phyloP scores from a whole-genome alignment of 495 filamentous ascomycete genomes.

The Parathielavia hyrcaniae region DNA sequence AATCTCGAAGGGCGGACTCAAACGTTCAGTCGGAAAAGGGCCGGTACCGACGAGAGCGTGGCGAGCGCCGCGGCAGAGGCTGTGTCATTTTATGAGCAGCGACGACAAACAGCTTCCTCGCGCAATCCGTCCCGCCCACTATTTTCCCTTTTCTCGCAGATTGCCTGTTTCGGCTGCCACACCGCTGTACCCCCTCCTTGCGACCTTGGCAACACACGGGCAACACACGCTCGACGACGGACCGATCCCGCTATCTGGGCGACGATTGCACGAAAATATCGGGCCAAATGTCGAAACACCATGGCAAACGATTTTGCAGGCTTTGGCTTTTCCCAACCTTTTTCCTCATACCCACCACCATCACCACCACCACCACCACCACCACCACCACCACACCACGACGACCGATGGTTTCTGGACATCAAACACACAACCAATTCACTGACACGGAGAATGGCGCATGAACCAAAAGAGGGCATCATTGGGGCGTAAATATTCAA shows the following conservation, averaged over 20 bases:
- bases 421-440: constrained; percentile 25
- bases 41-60: constrained; percentile 26
- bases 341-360: not conserved
- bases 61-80: constrained; percentile 22
- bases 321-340: not conserved
- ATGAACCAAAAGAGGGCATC: constrained; percentile 35
- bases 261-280: constrained; percentile 2
- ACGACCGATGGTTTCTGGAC: constrained; percentile 12
- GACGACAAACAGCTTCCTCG: not conserved
- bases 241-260: not conserved
- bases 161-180: not conserved
- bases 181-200: not conserved
- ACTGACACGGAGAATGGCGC: constrained; percentile 33
- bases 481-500: constrained; percentile 30
- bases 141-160: not conserved
- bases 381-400: constrained; percentile 8
- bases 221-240: not conserved
- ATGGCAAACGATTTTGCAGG: constrained; percentile 13
- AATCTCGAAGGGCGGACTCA: constrained; percentile 21
- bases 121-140: not conserved
- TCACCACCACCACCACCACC: constrained; percentile 15
- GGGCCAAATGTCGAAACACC: constrained; percentile 7
- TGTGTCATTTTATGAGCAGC: constrained; percentile 38
- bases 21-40: constrained; percentile 22
- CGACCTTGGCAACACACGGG: not conserved